phyloP scores from a whole-genome alignment of 2,329 filamentous ascomycete genomes.

The Penicillium sp. region DNA sequence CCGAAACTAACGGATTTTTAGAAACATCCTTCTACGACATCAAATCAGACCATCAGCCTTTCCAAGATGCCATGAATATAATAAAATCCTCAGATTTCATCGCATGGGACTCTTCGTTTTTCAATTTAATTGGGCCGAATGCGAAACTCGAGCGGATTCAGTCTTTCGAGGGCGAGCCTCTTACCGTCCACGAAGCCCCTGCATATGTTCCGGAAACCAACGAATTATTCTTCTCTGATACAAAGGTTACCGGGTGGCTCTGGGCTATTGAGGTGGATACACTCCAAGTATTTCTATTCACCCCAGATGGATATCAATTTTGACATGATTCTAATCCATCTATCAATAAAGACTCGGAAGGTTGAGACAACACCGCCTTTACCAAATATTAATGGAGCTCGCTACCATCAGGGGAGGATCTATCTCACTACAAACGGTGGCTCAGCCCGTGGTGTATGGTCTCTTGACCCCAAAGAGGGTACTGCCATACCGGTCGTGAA shows the following conservation, averaged over 20 bases:
- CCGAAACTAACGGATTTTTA: not conserved
- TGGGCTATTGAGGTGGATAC: slow-evolving; percentile 17
- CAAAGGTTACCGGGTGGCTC: slow-evolving; percentile 13
- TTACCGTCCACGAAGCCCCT: slow-evolving; percentile 16
- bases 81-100: slow-evolving; percentile 10
- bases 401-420: slow-evolving; percentile 11
- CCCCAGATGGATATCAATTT: not conserved
- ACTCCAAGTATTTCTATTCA: slow-evolving; percentile 1
- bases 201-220: slow-evolving; percentile 17
- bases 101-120: slow-evolving; percentile 12
- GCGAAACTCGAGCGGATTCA: slow-evolving; percentile 17
- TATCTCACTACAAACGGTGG: slow-evolving; percentile 16
- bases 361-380: slow-evolving; percentile 10
- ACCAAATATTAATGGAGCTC: slow-evolving; percentile 13
- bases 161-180: slow-evolving; percentile 11
- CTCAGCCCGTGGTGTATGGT: slow-evolving; percentile 9
- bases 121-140: slow-evolving; percentile 11
- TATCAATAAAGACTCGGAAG: slow-evolving; percentile 7
- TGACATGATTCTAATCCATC: not conserved
- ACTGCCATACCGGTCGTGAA: slow-evolving; percentile 12
- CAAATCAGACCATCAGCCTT: slow-evolving; percentile 3
- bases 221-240: slow-evolving; percentile 16
- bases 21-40: slow-evolving; percentile 15
- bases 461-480: slow-evolving; percentile 7
- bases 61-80: slow-evolving; percentile 2